Evolutionary conservation across 208 protist species (phyloP).

Genomic region (Trypanosoma avium): DNA sequence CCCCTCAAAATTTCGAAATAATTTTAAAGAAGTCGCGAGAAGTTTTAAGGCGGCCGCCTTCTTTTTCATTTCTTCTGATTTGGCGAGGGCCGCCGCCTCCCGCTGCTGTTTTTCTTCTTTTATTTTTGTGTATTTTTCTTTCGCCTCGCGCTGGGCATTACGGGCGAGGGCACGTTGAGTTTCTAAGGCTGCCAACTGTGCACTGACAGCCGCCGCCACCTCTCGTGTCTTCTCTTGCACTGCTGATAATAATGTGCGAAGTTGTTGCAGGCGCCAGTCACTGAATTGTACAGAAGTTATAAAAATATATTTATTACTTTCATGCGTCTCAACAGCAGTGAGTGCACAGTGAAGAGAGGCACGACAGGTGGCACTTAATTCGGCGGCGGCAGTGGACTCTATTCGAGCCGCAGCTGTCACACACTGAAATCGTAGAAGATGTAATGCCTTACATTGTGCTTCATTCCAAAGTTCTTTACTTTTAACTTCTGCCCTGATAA

Average conservation of each 20-base stretch:
- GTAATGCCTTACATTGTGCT: not conserved
- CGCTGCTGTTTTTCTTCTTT: conserved; percentile 8
- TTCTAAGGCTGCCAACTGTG: not conserved
- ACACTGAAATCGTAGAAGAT: not conserved
- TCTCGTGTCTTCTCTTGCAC: not conserved
- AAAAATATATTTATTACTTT: too few species aligned
- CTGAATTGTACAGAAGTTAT: conserved; percentile 3
- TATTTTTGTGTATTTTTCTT: too few species aligned
- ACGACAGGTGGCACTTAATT: conserved; percentile 1
- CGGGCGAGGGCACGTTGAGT: too few species aligned
- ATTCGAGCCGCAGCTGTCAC: not conserved
- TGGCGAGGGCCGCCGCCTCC: not conserved
- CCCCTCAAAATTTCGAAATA: too few species aligned
- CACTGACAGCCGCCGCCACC: not conserved
- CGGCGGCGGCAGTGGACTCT: not conserved
- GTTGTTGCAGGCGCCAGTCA: not conserved
- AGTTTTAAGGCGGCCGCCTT: too few species aligned
- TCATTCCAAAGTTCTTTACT: not conserved
- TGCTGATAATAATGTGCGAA: not conserved
- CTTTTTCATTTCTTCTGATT: too few species aligned
- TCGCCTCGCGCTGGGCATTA: too few species aligned
- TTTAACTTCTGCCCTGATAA: not conserved
- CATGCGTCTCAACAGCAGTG: not conserved
- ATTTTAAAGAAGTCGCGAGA: too few species aligned
- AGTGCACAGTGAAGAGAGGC: conserved; percentile 13